Percentiles rank a stretch among this genome's conserved stretches.
phyloP scores from a whole-genome alignment of 108 stramenopile genomes.

The Skeletonema marinoi region DNA sequence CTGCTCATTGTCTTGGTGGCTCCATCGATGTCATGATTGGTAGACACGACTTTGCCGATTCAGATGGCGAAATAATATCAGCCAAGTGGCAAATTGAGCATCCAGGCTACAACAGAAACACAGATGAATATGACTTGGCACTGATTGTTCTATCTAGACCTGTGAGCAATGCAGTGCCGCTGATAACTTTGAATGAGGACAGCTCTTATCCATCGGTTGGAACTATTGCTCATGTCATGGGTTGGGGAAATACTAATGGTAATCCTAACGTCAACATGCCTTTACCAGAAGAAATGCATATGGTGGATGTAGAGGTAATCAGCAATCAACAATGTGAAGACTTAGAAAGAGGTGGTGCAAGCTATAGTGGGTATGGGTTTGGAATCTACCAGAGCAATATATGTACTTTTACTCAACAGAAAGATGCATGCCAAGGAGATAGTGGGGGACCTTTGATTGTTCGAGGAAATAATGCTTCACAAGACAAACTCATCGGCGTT shows the following conservation, averaged over 20 bases:
- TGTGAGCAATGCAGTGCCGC: not conserved
- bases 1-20: conserved; percentile 32
- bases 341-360: conserved; percentile 8
- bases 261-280: not conserved
- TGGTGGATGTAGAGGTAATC: conserved; percentile 20
- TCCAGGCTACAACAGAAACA: not conserved
- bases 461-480: not conserved
- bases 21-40: conserved; percentile 25
- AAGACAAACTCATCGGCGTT: conserved; percentile 7
- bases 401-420: not conserved
- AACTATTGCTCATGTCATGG: conserved; percentile 8
- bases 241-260: conserved; percentile 21
- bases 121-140: conserved; percentile 1
- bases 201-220: conserved; percentile 1
- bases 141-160: conserved; percentile 8
- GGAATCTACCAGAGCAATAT: conserved; percentile 9
- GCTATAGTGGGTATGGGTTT: conserved; percentile 6
- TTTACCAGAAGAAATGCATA: conserved; percentile 1
- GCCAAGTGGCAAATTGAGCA: conserved; percentile 4
- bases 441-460: not conserved
- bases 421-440: conserved; percentile 20
- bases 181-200: conserved; percentile 5
- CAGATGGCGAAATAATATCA: conserved; percentile 21
- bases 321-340: conserved; percentile 12
- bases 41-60: conserved; percentile 11